Evolutionary conservation across 2,329 filamentous ascomycete genomes (phyloP).

Genomic region (Xenosphaeropsis pyriputrescens): DNA sequence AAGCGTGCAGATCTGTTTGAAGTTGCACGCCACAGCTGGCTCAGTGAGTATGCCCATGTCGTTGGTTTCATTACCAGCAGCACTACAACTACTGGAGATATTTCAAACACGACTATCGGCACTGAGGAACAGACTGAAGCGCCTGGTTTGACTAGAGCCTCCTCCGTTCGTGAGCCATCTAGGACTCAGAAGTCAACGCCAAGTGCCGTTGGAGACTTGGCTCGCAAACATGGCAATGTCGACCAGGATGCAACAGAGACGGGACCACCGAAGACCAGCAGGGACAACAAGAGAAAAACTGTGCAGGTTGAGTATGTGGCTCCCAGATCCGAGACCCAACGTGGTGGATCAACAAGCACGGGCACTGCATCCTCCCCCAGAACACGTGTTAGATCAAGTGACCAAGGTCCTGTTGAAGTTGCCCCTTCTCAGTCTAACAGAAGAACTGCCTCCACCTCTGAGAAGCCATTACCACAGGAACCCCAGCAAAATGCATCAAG

Average conservation of each 20-base stretch:
- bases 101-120: constrained; percentile 62
- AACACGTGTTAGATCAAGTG: constrained; percentile 38
- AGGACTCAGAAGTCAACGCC: constrained; percentile 46
- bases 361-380: constrained; percentile 22
- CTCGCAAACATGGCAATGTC: constrained; percentile 60
- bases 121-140: constrained; percentile 38
- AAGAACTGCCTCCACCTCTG: constrained; percentile 23
- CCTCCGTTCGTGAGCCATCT: constrained; percentile 77
- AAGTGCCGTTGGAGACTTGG: constrained; percentile 44
- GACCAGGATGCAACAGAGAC: constrained; percentile 46
- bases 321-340: constrained; percentile 70
- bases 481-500: constrained; percentile 27
- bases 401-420: constrained; percentile 34
- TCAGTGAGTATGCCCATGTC: constrained; percentile 92
- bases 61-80: constrained; percentile 95
- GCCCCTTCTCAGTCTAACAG: constrained; percentile 12
- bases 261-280: constrained; percentile 47
- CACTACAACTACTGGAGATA: constrained; percentile 75
- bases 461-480: constrained; percentile 47
- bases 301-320: constrained; percentile 97
- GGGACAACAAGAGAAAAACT: constrained; percentile 83
- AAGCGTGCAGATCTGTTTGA: constrained; percentile 95
- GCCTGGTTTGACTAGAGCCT: constrained; percentile 61
- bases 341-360: constrained; percentile 29
- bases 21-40: constrained; percentile 93